phyloP scores from a whole-genome alignment of 768 basidiomycete species.

The Podaxis mareebaensis region DNA sequence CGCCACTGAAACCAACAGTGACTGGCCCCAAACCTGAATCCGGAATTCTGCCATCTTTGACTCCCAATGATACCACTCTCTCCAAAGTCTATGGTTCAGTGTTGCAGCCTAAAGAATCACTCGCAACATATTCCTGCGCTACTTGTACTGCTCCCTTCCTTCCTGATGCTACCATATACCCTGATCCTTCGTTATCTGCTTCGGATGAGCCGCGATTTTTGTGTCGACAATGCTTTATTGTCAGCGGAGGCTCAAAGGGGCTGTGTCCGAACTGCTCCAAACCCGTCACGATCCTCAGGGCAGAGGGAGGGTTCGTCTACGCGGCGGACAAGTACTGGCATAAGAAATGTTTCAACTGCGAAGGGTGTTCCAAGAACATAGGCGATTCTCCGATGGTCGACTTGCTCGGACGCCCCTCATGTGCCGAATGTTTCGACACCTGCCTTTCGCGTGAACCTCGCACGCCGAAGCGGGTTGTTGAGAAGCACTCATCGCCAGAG shows the following conservation, averaged over 20 bases:
- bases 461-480: constrained; percentile 43
- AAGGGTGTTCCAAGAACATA: constrained; percentile 71
- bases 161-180: constrained; percentile 86
- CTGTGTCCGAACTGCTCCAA: constrained; percentile 66
- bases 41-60: constrained; percentile 60
- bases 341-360: constrained; percentile 77
- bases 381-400: constrained; percentile 80
- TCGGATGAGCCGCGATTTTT: constrained; percentile 55
- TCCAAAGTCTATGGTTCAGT: constrained; percentile 87
- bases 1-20: constrained; percentile 57
- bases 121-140: constrained; percentile 69
- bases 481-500: constrained; percentile 29
- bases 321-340: constrained; percentile 76
- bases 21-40: constrained; percentile 54
- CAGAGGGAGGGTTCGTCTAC: constrained; percentile 79
- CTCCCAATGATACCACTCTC: constrained; percentile 53
- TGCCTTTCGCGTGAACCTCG: constrained; percentile 58
- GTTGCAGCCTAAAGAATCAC: constrained; percentile 73
- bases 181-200: constrained; percentile 53
- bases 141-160: constrained; percentile 65
- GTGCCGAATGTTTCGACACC: constrained; percentile 77
- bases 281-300: constrained; percentile 72
- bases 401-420: constrained; percentile 78
- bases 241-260: constrained; percentile 77
- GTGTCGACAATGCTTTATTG: constrained; percentile 71